Evolutionary conservation across 2,329 filamentous ascomycete species (phyloP).

Genomic region (Niveomyces coronatus): DNA sequence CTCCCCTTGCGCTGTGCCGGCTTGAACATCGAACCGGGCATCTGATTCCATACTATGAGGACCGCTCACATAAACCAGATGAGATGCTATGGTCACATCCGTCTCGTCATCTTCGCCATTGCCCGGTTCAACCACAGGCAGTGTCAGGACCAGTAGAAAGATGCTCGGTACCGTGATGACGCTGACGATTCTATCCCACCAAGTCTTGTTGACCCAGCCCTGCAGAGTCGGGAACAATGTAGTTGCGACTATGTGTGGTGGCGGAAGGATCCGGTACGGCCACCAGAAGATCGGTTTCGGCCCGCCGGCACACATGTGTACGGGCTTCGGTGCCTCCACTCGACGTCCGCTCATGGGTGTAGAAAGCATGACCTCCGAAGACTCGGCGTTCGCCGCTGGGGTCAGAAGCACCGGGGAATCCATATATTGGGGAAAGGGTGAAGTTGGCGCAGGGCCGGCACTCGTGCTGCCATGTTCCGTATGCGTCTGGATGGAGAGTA

Average conservation of each 20-base stretch:
- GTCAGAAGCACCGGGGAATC: slow-evolving; percentile 44
- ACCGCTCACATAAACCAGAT: background rate
- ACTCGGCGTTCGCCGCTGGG: slow-evolving; percentile 29
- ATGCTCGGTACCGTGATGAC: slow-evolving; percentile 81
- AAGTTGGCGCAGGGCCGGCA: slow-evolving; percentile 37
- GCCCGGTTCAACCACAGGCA: slow-evolving; percentile 78
- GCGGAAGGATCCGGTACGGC: slow-evolving; percentile 65
- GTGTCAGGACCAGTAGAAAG: slow-evolving; percentile 76
- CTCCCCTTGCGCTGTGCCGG: slow-evolving; percentile 46
- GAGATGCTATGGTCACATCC: slow-evolving; percentile 10
- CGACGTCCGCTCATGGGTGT: slow-evolving; percentile 26
- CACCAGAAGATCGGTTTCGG: slow-evolving; percentile 59
- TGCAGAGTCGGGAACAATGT: slow-evolving; percentile 83
- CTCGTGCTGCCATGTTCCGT: slow-evolving; percentile 32
- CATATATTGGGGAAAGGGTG: slow-evolving; percentile 59
- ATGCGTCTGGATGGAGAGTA: slow-evolving; percentile 37
- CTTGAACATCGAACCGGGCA: background rate
- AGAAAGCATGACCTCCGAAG: slow-evolving; percentile 47
- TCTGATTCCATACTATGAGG: background rate
- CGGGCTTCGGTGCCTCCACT: slow-evolving; percentile 37
- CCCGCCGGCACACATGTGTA: slow-evolving; percentile 27
- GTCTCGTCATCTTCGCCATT: slow-evolving; percentile 34
- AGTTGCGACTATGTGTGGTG: slow-evolving; percentile 58
- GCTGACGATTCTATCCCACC: slow-evolving; percentile 76
- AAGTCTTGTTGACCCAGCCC: slow-evolving; percentile 69